phyloP scores from a whole-genome alignment of 2,329 filamentous ascomycete genomes.

The Colletotrichum graminicola region DNA sequence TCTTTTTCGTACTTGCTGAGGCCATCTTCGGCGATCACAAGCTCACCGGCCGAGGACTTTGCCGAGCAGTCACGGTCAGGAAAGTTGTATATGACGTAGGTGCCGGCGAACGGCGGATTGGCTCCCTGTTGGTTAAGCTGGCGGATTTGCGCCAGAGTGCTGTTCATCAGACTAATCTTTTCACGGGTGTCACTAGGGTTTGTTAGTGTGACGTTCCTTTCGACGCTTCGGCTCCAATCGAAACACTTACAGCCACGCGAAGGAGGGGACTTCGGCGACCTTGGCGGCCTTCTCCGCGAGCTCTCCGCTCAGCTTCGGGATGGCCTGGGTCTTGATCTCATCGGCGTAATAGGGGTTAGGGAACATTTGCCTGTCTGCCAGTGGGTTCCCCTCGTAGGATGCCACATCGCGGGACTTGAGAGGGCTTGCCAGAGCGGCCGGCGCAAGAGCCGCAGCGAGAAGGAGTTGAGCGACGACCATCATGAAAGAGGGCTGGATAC shows the following conservation, averaged over 20 bases:
- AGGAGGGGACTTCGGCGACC: conserved; percentile 49
- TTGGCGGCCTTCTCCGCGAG: conserved; percentile 54
- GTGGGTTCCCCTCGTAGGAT: conserved; percentile 54
- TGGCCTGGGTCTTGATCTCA: conserved; percentile 58
- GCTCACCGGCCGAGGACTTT: conserved; percentile 53
- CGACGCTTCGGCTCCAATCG: not conserved
- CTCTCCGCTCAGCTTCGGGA: conserved; percentile 64
- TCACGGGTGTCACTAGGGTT: conserved; percentile 48
- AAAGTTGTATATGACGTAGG: conserved; percentile 54
- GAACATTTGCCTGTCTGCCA: conserved; percentile 50
- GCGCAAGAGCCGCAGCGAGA: conserved; percentile 36
- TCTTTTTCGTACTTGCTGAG: conserved; percentile 49
- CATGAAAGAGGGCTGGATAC: not conserved
- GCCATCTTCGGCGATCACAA: conserved; percentile 48
- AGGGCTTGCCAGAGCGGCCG: conserved; percentile 31
- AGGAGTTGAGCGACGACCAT: conserved; percentile 29
- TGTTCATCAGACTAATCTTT: conserved; percentile 49
- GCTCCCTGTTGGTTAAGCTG: conserved; percentile 41
- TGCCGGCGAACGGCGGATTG: conserved; percentile 46
- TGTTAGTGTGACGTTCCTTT: not conserved
- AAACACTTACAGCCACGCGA: conserved; percentile 47
- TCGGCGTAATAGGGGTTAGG: conserved; percentile 54
- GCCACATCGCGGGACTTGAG: conserved; percentile 31
- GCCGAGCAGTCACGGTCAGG: conserved; percentile 55
- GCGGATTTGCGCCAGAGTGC: conserved; percentile 48